Percentiles rank a stretch among this genome's conserved stretches.
These are phyloP conservation scores for Didymella pomorum DNA, from an alignment of 2,329 filamentous ascomycete species.

Conservation along the genomic window DNA sequence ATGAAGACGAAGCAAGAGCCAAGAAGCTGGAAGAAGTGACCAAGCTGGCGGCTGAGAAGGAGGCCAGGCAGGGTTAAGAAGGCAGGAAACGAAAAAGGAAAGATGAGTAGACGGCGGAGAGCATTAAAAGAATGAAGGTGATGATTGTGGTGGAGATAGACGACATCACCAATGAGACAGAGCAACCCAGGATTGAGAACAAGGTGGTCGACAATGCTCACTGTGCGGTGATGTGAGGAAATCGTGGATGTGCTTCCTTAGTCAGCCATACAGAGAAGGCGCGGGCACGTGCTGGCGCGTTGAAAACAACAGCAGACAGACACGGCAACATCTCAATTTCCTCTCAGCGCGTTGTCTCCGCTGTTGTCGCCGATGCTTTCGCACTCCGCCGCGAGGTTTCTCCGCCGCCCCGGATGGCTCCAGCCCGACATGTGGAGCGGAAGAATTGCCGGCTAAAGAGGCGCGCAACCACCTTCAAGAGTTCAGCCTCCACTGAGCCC, in stretches of 20 bases:
- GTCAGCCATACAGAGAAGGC: not conserved
- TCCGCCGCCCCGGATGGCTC: constrained; percentile 14
- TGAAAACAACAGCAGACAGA: not conserved
- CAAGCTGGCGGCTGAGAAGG: not conserved
- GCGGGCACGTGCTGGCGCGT: constrained; percentile 4
- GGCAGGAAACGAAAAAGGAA: not conserved
- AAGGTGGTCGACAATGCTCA: not conserved
- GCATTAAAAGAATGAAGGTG: not conserved
- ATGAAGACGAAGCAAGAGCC: not conserved
- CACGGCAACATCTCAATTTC: not conserved
- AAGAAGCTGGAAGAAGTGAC: not conserved
- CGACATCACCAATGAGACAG: not conserved
- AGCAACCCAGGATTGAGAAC: not conserved
- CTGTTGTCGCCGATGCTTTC: not conserved
- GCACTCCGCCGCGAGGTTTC: not conserved
- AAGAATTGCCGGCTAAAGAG: constrained; percentile 48
- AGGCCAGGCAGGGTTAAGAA: not conserved
- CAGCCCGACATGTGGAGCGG: constrained; percentile 30
- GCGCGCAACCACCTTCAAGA: constrained; percentile 21
- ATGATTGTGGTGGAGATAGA: not conserved
- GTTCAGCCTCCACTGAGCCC: constrained; percentile 22
- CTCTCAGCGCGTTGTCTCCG: not conserved
- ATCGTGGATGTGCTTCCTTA: not conserved
- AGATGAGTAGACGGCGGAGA: not conserved
- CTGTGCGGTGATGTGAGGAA: not conserved